Evolutionary conservation across 2,329 filamentous ascomycete genomes (phyloP).

Genomic region (Mycosphaerella sp.): DNA sequence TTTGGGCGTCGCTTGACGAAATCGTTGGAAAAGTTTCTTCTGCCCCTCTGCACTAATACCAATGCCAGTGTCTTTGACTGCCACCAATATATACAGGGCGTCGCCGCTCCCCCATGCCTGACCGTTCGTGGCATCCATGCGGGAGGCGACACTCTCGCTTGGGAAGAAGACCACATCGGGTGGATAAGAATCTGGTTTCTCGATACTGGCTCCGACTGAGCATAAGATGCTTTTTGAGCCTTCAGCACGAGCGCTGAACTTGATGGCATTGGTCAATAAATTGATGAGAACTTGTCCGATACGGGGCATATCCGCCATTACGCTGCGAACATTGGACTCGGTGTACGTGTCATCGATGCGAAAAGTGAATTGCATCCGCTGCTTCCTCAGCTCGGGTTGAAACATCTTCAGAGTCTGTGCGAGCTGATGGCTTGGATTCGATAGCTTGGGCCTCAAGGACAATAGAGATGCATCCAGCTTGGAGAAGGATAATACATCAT

Average conservation of each 20-base stretch:
- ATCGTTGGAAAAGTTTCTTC: conserved; percentile 39
- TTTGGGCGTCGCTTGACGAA: conserved; percentile 34
- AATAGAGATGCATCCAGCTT: conserved; percentile 33
- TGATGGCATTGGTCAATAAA: conserved; percentile 30
- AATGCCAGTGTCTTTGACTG: conserved; percentile 40
- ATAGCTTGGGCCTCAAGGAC: conserved; percentile 24
- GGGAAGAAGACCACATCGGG: conserved; percentile 42
- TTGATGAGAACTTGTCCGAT: conserved; percentile 27
- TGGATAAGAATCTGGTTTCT: conserved; percentile 38
- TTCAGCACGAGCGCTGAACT: conserved; percentile 28
- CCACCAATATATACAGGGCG: conserved; percentile 40
- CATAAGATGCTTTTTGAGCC: conserved; percentile 25
- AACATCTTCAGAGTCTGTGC: conserved; percentile 32
- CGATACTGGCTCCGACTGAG: conserved; percentile 22
- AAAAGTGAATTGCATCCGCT: conserved; percentile 27
- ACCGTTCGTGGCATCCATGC: conserved; percentile 38
- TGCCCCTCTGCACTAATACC: conserved; percentile 39
- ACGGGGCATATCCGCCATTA: conserved; percentile 28
- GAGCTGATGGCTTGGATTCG: conserved; percentile 25
- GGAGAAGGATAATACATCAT: conserved; percentile 38
- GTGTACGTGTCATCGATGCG: conserved; percentile 26
- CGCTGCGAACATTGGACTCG: conserved; percentile 20
- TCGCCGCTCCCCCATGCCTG: conserved; percentile 39
- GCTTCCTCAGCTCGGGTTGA: conserved; percentile 31
- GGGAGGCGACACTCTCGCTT: conserved; percentile 32